Evolutionary conservation across 192 early-diverging fungal genomes (phyloP).

Genomic region (Haplosporangium gracile): DNA sequence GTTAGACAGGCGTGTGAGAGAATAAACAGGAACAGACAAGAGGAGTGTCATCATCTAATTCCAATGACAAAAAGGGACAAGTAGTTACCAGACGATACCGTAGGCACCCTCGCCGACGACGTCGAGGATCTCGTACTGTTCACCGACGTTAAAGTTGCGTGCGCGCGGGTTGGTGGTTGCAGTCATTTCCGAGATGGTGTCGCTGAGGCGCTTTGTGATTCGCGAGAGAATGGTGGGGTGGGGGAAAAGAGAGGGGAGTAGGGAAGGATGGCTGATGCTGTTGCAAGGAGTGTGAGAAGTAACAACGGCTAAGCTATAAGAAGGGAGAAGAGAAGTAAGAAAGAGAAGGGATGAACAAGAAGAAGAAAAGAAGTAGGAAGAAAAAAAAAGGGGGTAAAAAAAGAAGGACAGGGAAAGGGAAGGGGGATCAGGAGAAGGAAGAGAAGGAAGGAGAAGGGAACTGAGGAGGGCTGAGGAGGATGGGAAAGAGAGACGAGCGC

Average conservation of each 20-base stretch:
- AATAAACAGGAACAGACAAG: slow-evolving; percentile 20
- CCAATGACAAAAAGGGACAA: background rate
- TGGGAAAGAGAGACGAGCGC: background rate
- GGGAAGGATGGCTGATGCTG: background rate
- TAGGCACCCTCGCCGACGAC: slow-evolving; percentile 95
- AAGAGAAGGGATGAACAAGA: background rate
- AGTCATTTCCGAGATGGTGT: slow-evolving; percentile 57
- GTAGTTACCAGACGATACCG: slow-evolving; percentile 89
- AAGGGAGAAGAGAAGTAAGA: background rate
- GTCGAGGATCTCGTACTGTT: slow-evolving; percentile 87
- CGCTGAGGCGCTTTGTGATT: slow-evolving; percentile 55
- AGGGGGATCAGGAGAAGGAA: background rate
- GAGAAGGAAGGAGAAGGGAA: background rate
- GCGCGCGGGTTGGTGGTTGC: slow-evolving; percentile 56
- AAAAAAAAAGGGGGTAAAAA: background rate
- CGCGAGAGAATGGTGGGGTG: slow-evolving; percentile 54
- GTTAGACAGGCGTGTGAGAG: background rate
- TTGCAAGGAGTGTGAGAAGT: background rate
- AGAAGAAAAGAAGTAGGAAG: background rate
- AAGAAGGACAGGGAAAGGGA: slow-evolving; percentile 7
- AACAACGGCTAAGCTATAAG: background rate
- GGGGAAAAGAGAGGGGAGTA: background rate
- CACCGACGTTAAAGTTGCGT: slow-evolving; percentile 79
- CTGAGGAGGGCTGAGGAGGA: background rate
- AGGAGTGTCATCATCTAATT: background rate